Evolutionary conservation across 768 basidiomycete genomes (phyloP), one percentile per base, ranked within the genome.

Genomic region (Mycena leptocephala): DNA sequence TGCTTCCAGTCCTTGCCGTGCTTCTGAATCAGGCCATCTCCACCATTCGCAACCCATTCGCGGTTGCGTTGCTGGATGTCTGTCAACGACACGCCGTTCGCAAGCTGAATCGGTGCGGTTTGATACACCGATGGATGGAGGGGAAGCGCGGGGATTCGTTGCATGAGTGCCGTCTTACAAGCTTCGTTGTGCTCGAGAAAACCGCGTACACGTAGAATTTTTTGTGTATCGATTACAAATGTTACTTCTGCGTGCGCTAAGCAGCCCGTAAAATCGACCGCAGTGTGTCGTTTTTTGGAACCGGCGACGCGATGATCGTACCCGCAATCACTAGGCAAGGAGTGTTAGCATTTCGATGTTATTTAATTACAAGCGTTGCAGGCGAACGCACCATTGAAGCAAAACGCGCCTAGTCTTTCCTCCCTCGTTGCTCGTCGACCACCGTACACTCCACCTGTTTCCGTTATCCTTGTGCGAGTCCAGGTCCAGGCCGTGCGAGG

Each of bases 381-480:
- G n/a, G 33, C 53, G 7, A 20, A 59, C 58, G 28, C 58, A 59
- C 64, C 64, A 65, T n/a, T 65, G 64, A 11, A 66, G 43, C 64
- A 66, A 66, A 7, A 66, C 64, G 13, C 64, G 64, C 64, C n/a
- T 22, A 30, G 22, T 66, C 16, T 51, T 46, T 7, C 62, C 62
- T 16, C 39, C 62, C 11, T 46, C 46, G 11, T 33, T 66, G n/a
- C 64, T 66, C 30, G 64, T 51, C 22, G 64, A 66, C 64, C 64
- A 66, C 32, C 28, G 28, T 10, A 66, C 43, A 51, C 64, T 66
- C 64, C 64, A 66, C 33, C 64, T 48, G 14, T 66, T 66, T n/a
- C 64, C 64, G 9, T 48, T 66, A 5, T 48, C 64, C 64, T 66
- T 46, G 10, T 46, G 43, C 30, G 64, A 66, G 28, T 66, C 64